Evolutionary conservation across 2,329 filamentous ascomycete species (phyloP).

Genomic region (Alternaria arborescens): DNA sequence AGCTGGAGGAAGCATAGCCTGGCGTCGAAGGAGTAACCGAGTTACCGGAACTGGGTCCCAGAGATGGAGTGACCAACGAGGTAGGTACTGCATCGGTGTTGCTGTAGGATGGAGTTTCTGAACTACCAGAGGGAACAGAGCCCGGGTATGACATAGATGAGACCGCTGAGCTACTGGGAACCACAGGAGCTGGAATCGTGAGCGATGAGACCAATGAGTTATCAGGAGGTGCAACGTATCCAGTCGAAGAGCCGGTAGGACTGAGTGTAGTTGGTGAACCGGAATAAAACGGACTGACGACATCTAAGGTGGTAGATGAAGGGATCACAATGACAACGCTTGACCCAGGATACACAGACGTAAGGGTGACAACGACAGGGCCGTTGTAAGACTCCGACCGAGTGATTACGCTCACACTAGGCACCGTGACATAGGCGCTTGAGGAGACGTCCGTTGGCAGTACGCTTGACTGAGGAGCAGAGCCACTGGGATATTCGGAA

Average conservation of each 20-base stretch:
- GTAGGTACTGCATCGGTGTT: constrained; percentile 14
- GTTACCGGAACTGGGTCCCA: background rate
- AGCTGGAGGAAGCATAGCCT: background rate
- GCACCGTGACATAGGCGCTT: constrained; percentile 1
- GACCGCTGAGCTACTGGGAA: background rate
- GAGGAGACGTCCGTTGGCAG: constrained; percentile 8
- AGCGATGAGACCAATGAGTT: constrained; percentile 10
- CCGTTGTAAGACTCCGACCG: background rate
- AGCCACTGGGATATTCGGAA: constrained; percentile 9
- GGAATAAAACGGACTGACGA: constrained; percentile 7
- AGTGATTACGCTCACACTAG: background rate
- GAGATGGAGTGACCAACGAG: background rate
- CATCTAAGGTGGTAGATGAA: constrained; percentile 12
- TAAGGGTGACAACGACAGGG: constrained; percentile 6
- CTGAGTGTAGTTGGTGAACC: constrained; percentile 5
- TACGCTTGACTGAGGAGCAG: constrained; percentile 18
- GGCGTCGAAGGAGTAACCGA: constrained; percentile 4
- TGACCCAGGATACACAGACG: background rate
- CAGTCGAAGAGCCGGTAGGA: constrained; percentile 6
- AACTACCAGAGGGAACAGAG: background rate
- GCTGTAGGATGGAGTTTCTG: background rate
- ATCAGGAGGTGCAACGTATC: constrained; percentile 3
- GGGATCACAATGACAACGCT: background rate
- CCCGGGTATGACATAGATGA: constrained; percentile 2
- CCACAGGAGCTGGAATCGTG: constrained; percentile 1